Conservation (phyloP, 139 green algal species). For the Picochlorum sp. region DNA sequence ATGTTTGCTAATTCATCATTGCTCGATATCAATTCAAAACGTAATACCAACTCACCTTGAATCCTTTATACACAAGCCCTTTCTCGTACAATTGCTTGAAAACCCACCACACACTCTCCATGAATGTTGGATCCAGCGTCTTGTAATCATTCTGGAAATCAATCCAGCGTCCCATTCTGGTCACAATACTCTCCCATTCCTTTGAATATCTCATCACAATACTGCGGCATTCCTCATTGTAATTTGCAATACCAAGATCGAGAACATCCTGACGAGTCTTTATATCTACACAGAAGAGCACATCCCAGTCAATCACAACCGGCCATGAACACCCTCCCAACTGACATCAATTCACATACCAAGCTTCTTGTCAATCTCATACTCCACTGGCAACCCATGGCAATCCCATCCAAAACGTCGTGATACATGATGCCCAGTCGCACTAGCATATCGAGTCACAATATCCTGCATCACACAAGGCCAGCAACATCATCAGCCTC, state of each 20-base stretch:
- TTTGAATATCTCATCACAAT: slow-evolving; percentile 98
- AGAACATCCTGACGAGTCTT: slow-evolving; percentile 81
- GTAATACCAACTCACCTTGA: slow-evolving; percentile 67
- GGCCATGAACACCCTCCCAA: neutral
- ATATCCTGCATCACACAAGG: slow-evolving; percentile 67
- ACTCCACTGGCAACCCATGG: slow-evolving; percentile 97
- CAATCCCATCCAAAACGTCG: slow-evolving; percentile 96
- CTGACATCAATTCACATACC: slow-evolving; percentile 33
- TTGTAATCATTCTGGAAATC: slow-evolving; percentile 99
- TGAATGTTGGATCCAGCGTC: slow-evolving; percentile 92
- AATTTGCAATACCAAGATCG: slow-evolving; percentile 89
- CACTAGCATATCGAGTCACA: slow-evolving; percentile 87
- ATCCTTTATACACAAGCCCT: slow-evolving; percentile 93
- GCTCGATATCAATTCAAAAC: slow-evolving; percentile 1
- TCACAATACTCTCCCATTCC: slow-evolving; percentile 92
- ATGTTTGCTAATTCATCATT: slow-evolving; percentile 20
- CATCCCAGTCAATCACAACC: neutral
- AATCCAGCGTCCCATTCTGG: slow-evolving; percentile 95
- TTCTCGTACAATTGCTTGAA: slow-evolving; percentile 92
- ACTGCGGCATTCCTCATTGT: slow-evolving; percentile 97
- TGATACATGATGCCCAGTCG: slow-evolving; percentile 81
- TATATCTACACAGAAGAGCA: slow-evolving; percentile 54
- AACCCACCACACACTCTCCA: slow-evolving; percentile 97
- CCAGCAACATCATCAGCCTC: neutral
- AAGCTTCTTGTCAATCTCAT: slow-evolving; percentile 98